Evolutionary conservation across 805 yeast genomes (phyloP), one percentile per base, ranked within the genome.

Genomic region (Ogataea pini): DNA sequence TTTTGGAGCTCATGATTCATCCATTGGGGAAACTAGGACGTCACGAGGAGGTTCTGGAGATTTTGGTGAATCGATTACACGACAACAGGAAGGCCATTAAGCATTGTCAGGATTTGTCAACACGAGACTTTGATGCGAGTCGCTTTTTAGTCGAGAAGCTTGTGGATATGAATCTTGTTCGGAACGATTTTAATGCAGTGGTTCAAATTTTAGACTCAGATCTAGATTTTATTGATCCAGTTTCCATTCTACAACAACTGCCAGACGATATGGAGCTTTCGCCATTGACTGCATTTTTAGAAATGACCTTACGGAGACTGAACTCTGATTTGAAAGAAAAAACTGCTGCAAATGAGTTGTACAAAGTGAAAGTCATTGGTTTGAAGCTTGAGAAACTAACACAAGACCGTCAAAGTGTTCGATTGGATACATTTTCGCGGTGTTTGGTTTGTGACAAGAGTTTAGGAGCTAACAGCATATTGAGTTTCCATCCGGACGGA

Each of bases 371-470:
- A 13, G 60, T 80, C 28, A 69, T 79, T 7, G 51, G 68, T 71
- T 14, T 76, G 73, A 56, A 75, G 72, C 27, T 55, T 16, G 56
- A 66, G 62, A 40, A 65, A 76, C n/a, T 69, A 73, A 51, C 62
- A 62, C 19, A 58, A 63, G 34, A 73, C 63, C 56, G 72, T 61
- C 53, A 65, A 47, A 57, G 58, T 63, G 68, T 67, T 2, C 61
- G 54, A 40, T 46, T 80, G 18, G 67, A 77, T 10, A 74, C 77
- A 12, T 59, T 73, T 18, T 76, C 79, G n/a, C 63, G 62, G n/a
- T 89, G 96, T 61, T 58, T 65, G 2, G 72, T 80, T 14, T 89
- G 96, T 64, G 67, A 71, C 18, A 82, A 81, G 55, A 63, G 70
- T 10, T 67, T 85, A 51, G 73, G 79, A 40, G 59, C 63, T 16